Evolutionary conservation across 2,329 filamentous ascomycete genomes (phyloP).

Genomic region (Orbilia quercus): DNA sequence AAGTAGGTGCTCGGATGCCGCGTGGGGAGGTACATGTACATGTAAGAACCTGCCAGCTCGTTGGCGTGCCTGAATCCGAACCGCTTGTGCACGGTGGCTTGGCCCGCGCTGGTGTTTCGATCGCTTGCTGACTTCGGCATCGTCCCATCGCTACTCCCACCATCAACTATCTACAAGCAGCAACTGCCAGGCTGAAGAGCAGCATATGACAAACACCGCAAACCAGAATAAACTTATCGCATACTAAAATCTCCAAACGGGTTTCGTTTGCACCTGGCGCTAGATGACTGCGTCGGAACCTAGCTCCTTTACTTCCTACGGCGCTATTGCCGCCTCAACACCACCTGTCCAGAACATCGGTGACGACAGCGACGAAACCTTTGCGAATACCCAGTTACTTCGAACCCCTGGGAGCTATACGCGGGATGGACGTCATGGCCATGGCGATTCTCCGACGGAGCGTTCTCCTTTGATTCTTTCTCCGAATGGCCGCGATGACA

Average conservation of each 20-base stretch:
- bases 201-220: not conserved
- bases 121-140: too few relatives aligned
- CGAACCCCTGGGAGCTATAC: conserved; percentile 10
- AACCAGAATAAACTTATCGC: not conserved
- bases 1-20: too few relatives aligned
- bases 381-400: conserved; percentile 34
- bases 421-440: not conserved
- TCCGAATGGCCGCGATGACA: not conserved
- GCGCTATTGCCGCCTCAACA: conserved; percentile 17
- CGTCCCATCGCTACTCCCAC: not conserved
- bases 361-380: conserved; percentile 48
- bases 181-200: not conserved
- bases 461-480: conserved; percentile 27
- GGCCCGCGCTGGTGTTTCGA: not conserved
- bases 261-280: not conserved
- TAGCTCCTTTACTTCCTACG: conserved; percentile 37
- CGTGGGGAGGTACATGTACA: too few relatives aligned
- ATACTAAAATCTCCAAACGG: not conserved
- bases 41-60: too few relatives aligned
- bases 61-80: too few relatives aligned
- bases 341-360: not conserved
- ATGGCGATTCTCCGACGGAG: conserved; percentile 9
- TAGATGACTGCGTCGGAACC: conserved; percentile 29
- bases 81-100: not conserved
- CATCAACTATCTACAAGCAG: not conserved